Evolutionary conservation across 78 protist species (phyloP).

Genomic region (Cavenderia fasciculata): DNA sequence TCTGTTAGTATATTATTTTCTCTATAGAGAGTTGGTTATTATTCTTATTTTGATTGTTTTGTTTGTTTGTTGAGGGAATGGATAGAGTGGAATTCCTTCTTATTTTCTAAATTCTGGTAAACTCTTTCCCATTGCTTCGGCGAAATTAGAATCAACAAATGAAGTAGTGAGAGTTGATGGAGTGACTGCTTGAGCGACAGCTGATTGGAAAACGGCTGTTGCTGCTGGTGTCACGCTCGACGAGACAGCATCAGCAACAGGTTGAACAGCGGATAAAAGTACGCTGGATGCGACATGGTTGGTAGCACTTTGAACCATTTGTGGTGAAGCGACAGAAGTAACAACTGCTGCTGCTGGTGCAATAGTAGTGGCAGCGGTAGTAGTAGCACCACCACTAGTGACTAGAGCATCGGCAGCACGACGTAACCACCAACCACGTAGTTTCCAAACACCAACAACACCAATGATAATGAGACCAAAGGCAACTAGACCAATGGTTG

Average conservation of each 20-base stretch:
- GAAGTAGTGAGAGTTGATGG: not conserved
- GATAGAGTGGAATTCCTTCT: not conserved
- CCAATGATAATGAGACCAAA: not conserved
- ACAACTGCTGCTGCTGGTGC: not conserved
- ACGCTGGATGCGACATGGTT: not conserved
- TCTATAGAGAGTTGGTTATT: no score
- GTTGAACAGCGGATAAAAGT: not conserved
- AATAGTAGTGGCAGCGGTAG: not conserved
- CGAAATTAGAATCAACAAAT: no score
- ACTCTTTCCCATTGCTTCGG: conserved; percentile 20
- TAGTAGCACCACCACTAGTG: not conserved
- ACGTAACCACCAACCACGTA: conserved; percentile 30
- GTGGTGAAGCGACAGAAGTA: not conserved
- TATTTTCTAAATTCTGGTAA: conserved; percentile 32
- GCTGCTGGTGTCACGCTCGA: not conserved
- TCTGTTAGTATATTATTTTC: no score
- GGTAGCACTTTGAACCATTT: not conserved
- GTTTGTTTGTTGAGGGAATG: not conserved
- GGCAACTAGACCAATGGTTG: conserved; percentile 37
- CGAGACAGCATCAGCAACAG: not conserved
- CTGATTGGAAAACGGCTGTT: not conserved
- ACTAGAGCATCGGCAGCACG: not conserved
- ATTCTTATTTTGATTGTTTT: not conserved
- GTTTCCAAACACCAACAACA: conserved; percentile 27
- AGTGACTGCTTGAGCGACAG: not conserved